Evolutionary conservation across 2,329 filamentous ascomycete species (phyloP), one percentile per base, ranked within the genome.

Genomic region (Elsinoe ampelina): DNA sequence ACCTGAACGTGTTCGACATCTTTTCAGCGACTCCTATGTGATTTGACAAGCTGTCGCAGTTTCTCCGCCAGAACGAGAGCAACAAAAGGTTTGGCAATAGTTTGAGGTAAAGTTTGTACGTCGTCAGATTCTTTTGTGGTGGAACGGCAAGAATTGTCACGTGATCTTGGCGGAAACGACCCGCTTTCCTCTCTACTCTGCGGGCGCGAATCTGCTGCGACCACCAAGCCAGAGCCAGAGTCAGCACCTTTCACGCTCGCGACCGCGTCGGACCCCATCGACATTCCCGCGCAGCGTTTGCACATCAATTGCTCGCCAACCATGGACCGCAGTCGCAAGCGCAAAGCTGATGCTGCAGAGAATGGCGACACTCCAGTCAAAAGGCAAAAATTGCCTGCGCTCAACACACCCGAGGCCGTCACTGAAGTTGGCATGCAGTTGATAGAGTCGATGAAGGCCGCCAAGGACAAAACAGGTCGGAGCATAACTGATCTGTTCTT

Each of bases 371-470:
- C 55, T 32, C 38, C 59, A 15, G 19, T 47, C 43, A 61, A 61
- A 55, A 43, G 59, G 10, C 57, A 59, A 30, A 61, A 59, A 55
- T 45, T 52, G 48, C 20, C 45, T 63, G 54, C 52, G 36, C 30
- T 34, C 13, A 52, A 51, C 22, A 52, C 57, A 5, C 45, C 54
- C 17, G 50, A 58, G 42, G 48, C 57, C n/a, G 57, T 47, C 13
- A 50, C 52, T 54, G 58, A 83, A 57, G 80, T 83, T 65, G 89
- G 89, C 36, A 73, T 88, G 64, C 80, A 79, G 62, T 87, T 95
- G 66, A 74, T 95, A 43, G 83, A 88, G 55, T 83, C 85, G 66
- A 81, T 95, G 66, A 84, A 84, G 64, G 79, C 81, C 61, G 89
- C 87, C 19, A 82, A 83, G 61, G 89, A 95, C 70, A 95, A 95